Conservation (phyloP, 1,284 basidiomycete species). For the Ganoderma leucocontextum region DNA sequence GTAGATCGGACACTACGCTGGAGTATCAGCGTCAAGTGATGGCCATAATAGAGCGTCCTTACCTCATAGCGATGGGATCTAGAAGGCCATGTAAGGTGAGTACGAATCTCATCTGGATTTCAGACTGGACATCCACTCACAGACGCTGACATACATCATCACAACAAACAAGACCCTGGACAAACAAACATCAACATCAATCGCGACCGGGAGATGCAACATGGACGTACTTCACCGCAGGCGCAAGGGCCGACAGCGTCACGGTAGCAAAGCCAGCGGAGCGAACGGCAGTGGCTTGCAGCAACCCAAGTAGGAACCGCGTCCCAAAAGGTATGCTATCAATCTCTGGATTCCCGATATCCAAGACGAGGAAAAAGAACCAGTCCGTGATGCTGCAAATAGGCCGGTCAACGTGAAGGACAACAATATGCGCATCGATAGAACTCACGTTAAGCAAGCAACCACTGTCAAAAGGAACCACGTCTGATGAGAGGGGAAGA, state of each 20-base stretch:
- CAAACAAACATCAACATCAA: constrained; percentile 15
- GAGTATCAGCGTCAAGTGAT: not conserved
- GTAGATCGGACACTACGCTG: constrained; percentile 83
- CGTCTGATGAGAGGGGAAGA: constrained; percentile 96
- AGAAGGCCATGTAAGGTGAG: not conserved
- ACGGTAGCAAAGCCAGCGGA: constrained; percentile 90
- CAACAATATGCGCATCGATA: not conserved
- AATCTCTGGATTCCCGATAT: constrained; percentile 84
- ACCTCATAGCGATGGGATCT: constrained; percentile 50
- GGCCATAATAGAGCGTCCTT: not conserved
- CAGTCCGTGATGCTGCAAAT: constrained; percentile 62
- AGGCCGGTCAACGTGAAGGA: not conserved
- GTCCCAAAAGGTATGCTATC: constrained; percentile 76
- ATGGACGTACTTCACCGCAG: constrained; percentile 64
- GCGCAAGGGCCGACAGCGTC: constrained; percentile 74
- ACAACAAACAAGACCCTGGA: constrained; percentile 63
- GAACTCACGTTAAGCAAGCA: constrained; percentile 70
- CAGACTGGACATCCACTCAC: constrained; percentile 34
- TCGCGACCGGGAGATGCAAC: not conserved
- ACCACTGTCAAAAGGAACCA: constrained; percentile 87
- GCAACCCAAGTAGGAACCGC: constrained; percentile 69
- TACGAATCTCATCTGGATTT: not conserved
- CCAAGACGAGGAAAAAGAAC: constrained; percentile 90
- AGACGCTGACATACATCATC: constrained; percentile 61
- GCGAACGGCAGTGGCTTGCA: constrained; percentile 86